phyloP scores from a whole-genome alignment of 2,329 filamentous ascomycete genomes.

The Hirsutella thompsonii region DNA sequence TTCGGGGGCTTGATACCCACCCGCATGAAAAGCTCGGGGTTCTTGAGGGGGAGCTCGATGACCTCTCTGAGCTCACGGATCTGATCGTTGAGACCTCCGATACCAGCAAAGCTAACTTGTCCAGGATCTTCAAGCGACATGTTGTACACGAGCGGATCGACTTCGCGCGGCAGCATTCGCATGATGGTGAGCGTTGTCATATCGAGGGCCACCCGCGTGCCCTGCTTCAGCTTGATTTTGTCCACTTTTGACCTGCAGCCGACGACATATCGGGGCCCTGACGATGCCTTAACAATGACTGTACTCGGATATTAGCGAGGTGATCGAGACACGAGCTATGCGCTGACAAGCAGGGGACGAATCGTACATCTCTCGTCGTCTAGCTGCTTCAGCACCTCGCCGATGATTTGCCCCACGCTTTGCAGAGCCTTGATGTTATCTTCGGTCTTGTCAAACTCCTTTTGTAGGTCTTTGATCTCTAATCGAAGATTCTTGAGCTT shows the following conservation, averaged over 20 bases:
- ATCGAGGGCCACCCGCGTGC: constrained; percentile 90
- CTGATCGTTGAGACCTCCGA: constrained; percentile 95
- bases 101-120: constrained; percentile 94
- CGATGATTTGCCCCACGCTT: constrained; percentile 98
- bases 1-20: constrained; percentile 99
- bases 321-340: not conserved
- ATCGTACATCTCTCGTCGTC: constrained; percentile 92
- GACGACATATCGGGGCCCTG: constrained; percentile 92
- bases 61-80: constrained; percentile 95
- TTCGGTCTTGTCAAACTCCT: constrained; percentile 92
- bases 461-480: constrained; percentile 91
- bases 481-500: constrained; percentile 90
- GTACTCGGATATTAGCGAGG: constrained; percentile 5
- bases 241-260: constrained; percentile 98
- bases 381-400: constrained; percentile 95
- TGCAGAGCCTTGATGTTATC: constrained; percentile 99
- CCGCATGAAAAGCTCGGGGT: constrained; percentile 90
- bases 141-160: constrained; percentile 98
- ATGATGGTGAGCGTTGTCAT: constrained; percentile 99
- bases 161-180: constrained; percentile 97
- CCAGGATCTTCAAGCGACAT: constrained; percentile 98
- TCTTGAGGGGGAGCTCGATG: constrained; percentile 95
- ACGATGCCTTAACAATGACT: constrained; percentile 99
- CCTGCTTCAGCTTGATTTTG: constrained; percentile 94
- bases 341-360: not conserved